phyloP scores from a whole-genome alignment of 768 basidiomycete species.

The Leccinum aurantiacum region DNA sequence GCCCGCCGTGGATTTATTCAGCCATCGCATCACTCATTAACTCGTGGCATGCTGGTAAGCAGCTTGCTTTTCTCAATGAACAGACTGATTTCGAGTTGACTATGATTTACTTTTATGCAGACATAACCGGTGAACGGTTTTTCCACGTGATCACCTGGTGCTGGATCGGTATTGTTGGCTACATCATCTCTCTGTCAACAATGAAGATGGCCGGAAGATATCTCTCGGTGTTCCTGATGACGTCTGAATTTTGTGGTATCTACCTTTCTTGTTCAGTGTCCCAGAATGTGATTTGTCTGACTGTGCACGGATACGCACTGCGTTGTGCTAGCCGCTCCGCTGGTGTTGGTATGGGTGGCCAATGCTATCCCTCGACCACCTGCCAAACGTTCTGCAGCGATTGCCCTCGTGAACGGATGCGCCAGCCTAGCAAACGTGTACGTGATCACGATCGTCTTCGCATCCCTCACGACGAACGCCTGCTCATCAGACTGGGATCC shows the following conservation, averaged over 20 bases:
- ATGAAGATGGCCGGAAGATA: constrained; percentile 52
- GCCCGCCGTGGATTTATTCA: constrained; percentile 62
- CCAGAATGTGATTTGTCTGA: neutral
- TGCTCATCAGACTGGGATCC: constrained; percentile 50
- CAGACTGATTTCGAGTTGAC: neutral
- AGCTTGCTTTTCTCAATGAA: neutral
- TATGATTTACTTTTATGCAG: constrained; percentile 32
- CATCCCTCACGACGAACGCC: neutral
- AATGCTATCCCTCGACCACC: constrained; percentile 62
- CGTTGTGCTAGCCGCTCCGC: constrained; percentile 35
- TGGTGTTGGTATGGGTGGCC: constrained; percentile 60
- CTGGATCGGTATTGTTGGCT: constrained; percentile 63
- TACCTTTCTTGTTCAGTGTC: neutral
- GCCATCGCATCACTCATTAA: constrained; percentile 45
- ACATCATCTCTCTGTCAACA: constrained; percentile 58
- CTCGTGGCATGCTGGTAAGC: constrained; percentile 37
- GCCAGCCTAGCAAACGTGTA: constrained; percentile 61
- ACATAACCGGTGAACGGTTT: constrained; percentile 62
- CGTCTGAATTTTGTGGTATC: constrained; percentile 48
- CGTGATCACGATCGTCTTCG: constrained; percentile 17
- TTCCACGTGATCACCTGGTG: constrained; percentile 57
- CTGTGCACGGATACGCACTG: neutral
- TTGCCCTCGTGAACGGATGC: constrained; percentile 59
- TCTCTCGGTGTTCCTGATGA: constrained; percentile 63
- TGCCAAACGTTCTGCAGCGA: constrained; percentile 51